phyloP scores from a whole-genome alignment of 495 filamentous ascomycete species.

The Daldinia concentrica region DNA sequence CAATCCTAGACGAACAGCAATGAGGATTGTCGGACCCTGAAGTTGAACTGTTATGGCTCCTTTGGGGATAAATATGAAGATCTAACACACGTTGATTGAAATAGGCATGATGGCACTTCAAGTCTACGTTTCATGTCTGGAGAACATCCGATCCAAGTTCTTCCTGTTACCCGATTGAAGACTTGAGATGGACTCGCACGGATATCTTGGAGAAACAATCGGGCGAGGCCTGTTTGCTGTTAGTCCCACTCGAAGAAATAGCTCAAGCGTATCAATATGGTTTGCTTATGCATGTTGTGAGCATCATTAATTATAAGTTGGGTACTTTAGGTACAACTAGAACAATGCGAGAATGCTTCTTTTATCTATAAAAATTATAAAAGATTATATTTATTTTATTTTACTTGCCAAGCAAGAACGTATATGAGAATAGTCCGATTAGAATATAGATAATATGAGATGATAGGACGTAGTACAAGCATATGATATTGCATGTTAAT shows the following conservation, averaged over 20 bases:
- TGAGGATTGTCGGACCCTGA: conserved; percentile 37
- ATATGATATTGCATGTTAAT: conserved; percentile 25
- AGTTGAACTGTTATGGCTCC: conserved; percentile 38
- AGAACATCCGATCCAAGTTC: conserved; percentile 7
- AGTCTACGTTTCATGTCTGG: conserved; percentile 25
- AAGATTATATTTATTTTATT: not conserved
- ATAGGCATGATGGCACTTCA: conserved; percentile 33
- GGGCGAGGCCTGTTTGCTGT: conserved; percentile 32
- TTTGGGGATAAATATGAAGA: conserved; percentile 40
- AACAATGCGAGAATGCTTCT: conserved; percentile 25
- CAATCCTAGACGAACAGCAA: conserved; percentile 42
- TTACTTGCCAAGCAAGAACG: not conserved
- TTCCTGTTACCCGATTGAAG: conserved; percentile 18
- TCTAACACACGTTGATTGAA: conserved; percentile 27
- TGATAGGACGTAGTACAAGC: conserved; percentile 25
- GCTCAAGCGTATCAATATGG: conserved; percentile 1
- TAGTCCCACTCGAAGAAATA: conserved; percentile 25
- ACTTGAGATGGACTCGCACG: conserved; percentile 29
- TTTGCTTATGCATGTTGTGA: conserved; percentile 41
- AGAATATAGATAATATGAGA: not conserved
- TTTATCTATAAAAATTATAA: conserved; percentile 19
- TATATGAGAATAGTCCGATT: not conserved
- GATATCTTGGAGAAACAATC: conserved; percentile 34
- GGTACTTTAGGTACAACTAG: conserved; percentile 2
- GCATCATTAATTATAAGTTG: conserved; percentile 23